Base-by-base conservation (phyloP, 176 grass and related monocot genomes). In the Aechmea fasciata region DNA sequence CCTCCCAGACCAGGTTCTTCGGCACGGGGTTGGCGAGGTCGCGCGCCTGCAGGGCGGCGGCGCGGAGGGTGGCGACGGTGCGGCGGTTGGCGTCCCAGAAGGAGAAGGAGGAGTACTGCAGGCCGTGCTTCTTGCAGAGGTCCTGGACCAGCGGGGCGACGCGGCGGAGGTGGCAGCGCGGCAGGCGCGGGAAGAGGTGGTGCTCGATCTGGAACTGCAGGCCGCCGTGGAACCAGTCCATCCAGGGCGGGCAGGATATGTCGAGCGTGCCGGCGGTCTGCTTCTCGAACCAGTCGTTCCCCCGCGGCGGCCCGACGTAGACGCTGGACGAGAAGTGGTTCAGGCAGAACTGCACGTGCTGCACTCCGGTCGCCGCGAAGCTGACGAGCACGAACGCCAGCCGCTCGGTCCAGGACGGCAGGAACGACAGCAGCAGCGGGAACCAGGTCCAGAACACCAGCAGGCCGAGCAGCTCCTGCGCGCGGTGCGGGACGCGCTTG, bases 191-290 rank as follows among this genome's bases (percentile, higher is more conserved):
- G 9, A 99, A 99, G 9, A 99, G 52, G 66, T 99, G 94, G 94
- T 99, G 94, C 75, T 93, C 94, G 47, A 88, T 72, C 79, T 99
- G 94, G 72, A 90, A 99, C 11, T 99, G 94, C 70, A 99, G 71
- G 1, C 94, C 94, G 0, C 94, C 90, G 23, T 99, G 94, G 87
- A 99, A 99, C 94, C 94, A 99, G 69, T 99, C 94, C 94, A 99
- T 93, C 87, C 84, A 99, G 0, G 94, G 90, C 0, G 94, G 20
- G 84, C 94, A 99, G 52, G 69, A 63, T 66, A 99, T 86, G 82
- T 99, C 76, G 1, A 99, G 79, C 0, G 94, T 52, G 47, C 94
- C 94, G 0, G 77, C 84, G 0, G 94, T 93, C 71, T 99, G 94
- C 82, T 92, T 99, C 94, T 99, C 89, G 0, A 93, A 99, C 94